A percentile compares a stretch with the other conserved stretches of the same genome.
These are phyloP conservation scores for Wickerhamiella azyma DNA, from an alignment of 805 yeast species.

Conservation along the genomic window DNA sequence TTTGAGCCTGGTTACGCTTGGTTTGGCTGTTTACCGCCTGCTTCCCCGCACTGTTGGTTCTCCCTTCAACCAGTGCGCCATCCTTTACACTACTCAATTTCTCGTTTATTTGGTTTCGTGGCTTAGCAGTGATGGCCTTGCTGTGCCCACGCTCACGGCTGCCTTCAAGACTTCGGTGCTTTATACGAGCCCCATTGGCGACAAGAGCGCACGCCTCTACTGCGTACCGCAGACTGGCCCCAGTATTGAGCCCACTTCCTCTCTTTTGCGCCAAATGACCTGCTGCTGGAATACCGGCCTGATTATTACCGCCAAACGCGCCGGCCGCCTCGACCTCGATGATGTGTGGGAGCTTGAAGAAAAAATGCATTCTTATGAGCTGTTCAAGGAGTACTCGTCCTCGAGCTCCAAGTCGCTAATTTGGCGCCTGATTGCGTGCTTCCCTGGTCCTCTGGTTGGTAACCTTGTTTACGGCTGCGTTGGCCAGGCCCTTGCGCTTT, in stretches of 20 bases:
- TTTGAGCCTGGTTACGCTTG: conserved; percentile 8
- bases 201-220: conserved; percentile 40
- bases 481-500: conserved; percentile 53
- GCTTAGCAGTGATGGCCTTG: conserved; percentile 8
- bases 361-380: conserved; percentile 66
- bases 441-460: conserved; percentile 42
- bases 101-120: conserved; percentile 1
- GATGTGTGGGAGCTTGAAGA: conserved; percentile 77
- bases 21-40: conserved; percentile 3
- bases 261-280: conserved; percentile 45
- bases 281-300: conserved; percentile 68
- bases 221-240: conserved; percentile 37
- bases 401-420: conserved; percentile 12
- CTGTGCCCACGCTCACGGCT: conserved; percentile 27
- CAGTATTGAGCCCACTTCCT: conserved; percentile 59
- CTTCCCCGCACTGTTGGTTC: conserved; percentile 4
- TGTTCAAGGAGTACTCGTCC: conserved; percentile 36
- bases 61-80: conserved; percentile 17
- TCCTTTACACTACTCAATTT: conserved; percentile 10
- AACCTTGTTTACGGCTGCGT: conserved; percentile 64
- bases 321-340: conserved; percentile 36
- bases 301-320: conserved; percentile 47
- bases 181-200: conserved; percentile 51
- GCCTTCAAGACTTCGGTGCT: conserved; percentile 34
- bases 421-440: conserved; percentile 40